A percentile compares a stretch with the other conserved stretches of the same genome.
These are phyloP conservation scores for Neurospora pannonica DNA, from an alignment of 495 filamentous ascomycete genomes.

Conservation along the genomic window DNA sequence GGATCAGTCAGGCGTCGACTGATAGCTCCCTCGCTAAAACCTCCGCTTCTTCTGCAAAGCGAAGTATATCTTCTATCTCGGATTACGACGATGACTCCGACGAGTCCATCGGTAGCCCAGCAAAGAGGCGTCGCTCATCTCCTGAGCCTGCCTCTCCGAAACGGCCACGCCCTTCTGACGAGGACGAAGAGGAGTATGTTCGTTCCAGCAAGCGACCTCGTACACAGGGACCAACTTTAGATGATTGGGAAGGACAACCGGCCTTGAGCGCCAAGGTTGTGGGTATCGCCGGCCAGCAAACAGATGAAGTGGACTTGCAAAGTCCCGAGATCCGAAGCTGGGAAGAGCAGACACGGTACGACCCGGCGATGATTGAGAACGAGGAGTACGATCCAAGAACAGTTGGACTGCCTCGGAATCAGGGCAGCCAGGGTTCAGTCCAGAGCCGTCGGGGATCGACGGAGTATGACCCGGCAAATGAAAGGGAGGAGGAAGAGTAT, in stretches of 20 bases:
- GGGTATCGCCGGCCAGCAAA: neutral
- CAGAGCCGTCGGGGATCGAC: neutral
- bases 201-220: neutral
- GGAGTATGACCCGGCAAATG: neutral
- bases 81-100: neutral
- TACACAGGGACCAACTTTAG: neutral
- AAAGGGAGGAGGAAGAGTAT: neutral
- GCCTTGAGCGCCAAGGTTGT: neutral
- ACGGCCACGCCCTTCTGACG: neutral
- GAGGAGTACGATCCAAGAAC: neutral
- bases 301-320: neutral
- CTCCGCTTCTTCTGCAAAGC: neutral
- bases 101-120: neutral
- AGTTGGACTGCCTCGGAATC: neutral
- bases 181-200: neutral
- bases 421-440: neutral
- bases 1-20: neutral
- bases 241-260: neutral
- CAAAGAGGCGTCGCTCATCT: neutral
- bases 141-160: neutral
- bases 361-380: neutral
- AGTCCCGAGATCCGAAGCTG: neutral
- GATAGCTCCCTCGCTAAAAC: neutral
- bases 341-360: neutral
- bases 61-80: neutral